These are phyloP conservation scores for Lactifluus echinatus DNA, from an alignment of 768 basidiomycete species.

Conservation along the genomic window DNA sequence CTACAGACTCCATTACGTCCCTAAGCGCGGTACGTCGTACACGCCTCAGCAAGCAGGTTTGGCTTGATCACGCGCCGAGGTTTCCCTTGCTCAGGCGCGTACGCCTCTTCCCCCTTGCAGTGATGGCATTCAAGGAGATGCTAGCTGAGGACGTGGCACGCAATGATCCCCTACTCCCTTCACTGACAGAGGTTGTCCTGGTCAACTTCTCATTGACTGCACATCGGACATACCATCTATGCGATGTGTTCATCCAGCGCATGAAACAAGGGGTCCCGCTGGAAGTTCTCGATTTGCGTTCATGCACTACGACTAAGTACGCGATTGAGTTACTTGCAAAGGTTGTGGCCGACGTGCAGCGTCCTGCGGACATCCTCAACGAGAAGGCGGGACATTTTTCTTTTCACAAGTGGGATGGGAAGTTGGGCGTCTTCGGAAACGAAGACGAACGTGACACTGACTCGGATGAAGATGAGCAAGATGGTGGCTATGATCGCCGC, in stretches of 20 bases:
- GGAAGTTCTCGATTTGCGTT: constrained; percentile 17
- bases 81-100: not conserved
- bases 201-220: not conserved
- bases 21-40: not conserved
- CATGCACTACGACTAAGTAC: not conserved
- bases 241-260: not conserved
- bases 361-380: not conserved
- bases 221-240: not conserved
- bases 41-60: not conserved
- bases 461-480: no score
- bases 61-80: not conserved
- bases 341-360: constrained; percentile 1
- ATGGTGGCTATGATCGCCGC: no score
- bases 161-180: not conserved
- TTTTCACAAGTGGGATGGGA: not conserved
- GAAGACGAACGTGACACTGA: no score
- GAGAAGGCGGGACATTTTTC: not conserved
- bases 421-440: not conserved
- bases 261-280: not conserved
- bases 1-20: not conserved
- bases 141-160: not conserved
- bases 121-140: not conserved
- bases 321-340: not conserved
- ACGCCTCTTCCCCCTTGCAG: not conserved
- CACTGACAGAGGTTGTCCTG: not conserved